Base-by-base conservation (phyloP, 164 flowering plant species). In the Piper longum region DNA sequence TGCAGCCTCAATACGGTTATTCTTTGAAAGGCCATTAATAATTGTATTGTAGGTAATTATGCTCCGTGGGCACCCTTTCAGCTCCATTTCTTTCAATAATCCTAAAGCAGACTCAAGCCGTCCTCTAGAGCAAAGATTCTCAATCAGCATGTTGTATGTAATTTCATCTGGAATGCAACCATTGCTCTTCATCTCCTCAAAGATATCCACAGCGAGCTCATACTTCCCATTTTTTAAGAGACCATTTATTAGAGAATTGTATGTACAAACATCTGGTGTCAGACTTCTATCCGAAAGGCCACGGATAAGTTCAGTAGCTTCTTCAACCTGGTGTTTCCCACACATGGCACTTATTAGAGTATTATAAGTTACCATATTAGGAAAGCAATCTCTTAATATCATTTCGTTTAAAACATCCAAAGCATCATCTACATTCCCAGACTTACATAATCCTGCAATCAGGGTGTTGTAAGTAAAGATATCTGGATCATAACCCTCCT, bases 401-500 rank as follows among this genome's bases (percentile, higher is more conserved):
- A 92, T 92, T 77, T 79, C 74, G 66, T 75, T 64, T 5, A 92
- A 73, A 70, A 92, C 65, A 63, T 84, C 89, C 66, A 83, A 70
- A 0, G 96, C 91, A 63, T 82, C 87, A 54, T 79, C 80, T 54
- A 79, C 64, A 60, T 85, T 77, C 26, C 95, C 87, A 9, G 64
- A 52, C 62, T 83, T 86, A 74, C 93, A 92, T 62, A 87, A 69
- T 7, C 95, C 96, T 12, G 88, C 85, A 61, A 92, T 81, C 76
- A 93, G 60, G 3, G 86, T 71, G 67, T 88, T 88, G 56, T 86
- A 93, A 0, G 98, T 81, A 62, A 69, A 78, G 3, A 83, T 66
- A 77, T 89, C 96, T 0, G 90, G 97, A 73, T 86, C 90, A 60
- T 82, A 79, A 16, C 98, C 98, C 64, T 86, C 86, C 60, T 77